These are phyloP conservation scores for Brasenia schreberi DNA, from an alignment of 164 flowering plant genomes.

Conservation along the genomic window DNA sequence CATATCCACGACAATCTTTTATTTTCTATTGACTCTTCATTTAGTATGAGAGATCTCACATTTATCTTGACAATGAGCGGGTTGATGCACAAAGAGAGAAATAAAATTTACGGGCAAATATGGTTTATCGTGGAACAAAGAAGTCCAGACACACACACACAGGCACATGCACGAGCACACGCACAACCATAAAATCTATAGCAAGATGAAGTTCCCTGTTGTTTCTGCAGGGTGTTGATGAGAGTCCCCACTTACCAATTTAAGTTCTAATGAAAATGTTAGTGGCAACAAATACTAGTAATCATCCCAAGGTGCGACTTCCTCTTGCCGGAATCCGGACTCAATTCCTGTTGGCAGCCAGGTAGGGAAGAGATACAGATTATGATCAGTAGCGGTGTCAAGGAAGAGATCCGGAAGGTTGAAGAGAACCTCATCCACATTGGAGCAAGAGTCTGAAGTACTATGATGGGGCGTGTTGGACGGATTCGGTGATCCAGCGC, in stretches of 20 bases:
- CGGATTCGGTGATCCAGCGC: neutral
- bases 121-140: neutral
- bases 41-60: too few species aligned
- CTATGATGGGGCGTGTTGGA: neutral
- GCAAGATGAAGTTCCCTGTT: neutral
- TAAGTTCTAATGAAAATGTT: neutral
- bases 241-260: neutral
- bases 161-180: neutral
- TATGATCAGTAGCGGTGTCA: neutral
- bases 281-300: constrained; percentile 1
- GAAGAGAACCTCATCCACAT: constrained; percentile 7
- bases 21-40: too few species aligned
- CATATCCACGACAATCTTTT: too few species aligned
- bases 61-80: neutral
- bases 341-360: constrained; percentile 7
- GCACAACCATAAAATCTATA: neutral
- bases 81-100: neutral
- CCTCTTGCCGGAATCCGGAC: constrained; percentile 18
- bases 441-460: neutral
- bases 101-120: neutral
- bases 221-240: neutral
- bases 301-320: constrained; percentile 15
- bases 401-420: constrained; percentile 20
- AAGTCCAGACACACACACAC: neutral
- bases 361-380: constrained; percentile 1